phyloP scores from a whole-genome alignment of 352 stramenopile genomes.

The Blastocystis sp. region DNA sequence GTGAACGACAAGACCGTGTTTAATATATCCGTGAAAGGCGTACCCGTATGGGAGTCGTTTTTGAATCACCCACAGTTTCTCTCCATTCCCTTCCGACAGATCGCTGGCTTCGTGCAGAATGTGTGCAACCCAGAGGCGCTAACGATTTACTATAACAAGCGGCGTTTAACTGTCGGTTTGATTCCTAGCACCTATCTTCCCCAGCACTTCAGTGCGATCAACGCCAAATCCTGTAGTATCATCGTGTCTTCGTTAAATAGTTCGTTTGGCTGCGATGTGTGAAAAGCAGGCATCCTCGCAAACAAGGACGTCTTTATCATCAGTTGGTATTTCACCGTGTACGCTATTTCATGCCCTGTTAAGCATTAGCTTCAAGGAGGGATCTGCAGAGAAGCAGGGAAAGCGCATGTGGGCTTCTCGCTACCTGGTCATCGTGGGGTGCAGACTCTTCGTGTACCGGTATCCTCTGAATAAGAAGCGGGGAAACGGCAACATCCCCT shows the following conservation, averaged over 20 bases:
- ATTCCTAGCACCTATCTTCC: constrained; percentile 55
- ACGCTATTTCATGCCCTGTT: neutral
- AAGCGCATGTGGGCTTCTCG: constrained; percentile 29
- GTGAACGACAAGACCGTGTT: constrained; percentile 48
- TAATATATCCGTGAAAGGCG: constrained; percentile 40
- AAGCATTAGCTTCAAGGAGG: constrained; percentile 53
- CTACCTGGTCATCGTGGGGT: constrained; percentile 52
- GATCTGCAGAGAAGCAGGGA: constrained; percentile 28
- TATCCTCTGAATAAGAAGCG: constrained; percentile 36
- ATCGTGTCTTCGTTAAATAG: constrained; percentile 47
- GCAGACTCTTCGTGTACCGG: constrained; percentile 53
- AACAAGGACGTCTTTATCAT: constrained; percentile 33
- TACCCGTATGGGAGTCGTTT: neutral
- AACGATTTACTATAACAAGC: constrained; percentile 62
- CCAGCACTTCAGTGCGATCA: constrained; percentile 57
- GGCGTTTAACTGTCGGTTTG: neutral
- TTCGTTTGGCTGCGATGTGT: neutral
- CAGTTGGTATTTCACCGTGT: constrained; percentile 65
- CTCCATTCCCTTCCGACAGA: constrained; percentile 38
- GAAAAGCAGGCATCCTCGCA: constrained; percentile 11
- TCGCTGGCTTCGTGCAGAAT: constrained; percentile 62
- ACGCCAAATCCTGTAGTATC: constrained; percentile 2
- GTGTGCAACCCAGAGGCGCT: constrained; percentile 46
- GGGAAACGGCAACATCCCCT: constrained; percentile 23
- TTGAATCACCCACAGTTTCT: constrained; percentile 10